Conservation (phyloP, 2,329 filamentous ascomycete species). For the Chrysoporthe austroafricana region DNA sequence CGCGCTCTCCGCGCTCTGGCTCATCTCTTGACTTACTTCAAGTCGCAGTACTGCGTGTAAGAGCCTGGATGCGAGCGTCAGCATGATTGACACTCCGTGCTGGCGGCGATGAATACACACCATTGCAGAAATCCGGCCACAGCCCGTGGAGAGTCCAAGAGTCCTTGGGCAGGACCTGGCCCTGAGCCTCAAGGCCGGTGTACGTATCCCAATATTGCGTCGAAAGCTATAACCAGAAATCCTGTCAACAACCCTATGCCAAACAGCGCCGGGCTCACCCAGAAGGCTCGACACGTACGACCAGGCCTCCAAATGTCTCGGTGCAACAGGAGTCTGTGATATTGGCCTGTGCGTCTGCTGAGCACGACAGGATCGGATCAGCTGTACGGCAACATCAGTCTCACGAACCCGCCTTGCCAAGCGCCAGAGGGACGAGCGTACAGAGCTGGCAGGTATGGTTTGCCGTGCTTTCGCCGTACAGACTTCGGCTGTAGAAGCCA, state of each 20-base stretch:
- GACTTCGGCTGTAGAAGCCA: constrained; percentile 32
- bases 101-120: constrained; percentile 28
- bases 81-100: not conserved
- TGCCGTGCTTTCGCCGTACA: constrained; percentile 50
- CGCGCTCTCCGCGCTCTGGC: no score
- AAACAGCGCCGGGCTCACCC: not conserved
- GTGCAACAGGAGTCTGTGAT: constrained; percentile 65
- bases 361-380: constrained; percentile 52
- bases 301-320: constrained; percentile 66
- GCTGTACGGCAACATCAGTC: constrained; percentile 27
- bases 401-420: not conserved
- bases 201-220: constrained; percentile 70
- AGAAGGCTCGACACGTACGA: constrained; percentile 39
- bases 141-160: constrained; percentile 65
- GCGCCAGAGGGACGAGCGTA: constrained; percentile 32
- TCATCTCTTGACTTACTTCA: constrained; percentile 39
- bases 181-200: constrained; percentile 60
- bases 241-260: not conserved
- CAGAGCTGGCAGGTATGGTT: constrained; percentile 62
- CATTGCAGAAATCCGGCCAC: constrained; percentile 58
- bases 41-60: constrained; percentile 70
- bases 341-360: constrained; percentile 44
- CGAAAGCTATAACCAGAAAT: constrained; percentile 42
- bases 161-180: constrained; percentile 61
- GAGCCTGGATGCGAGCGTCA: constrained; percentile 48